phyloP scores from a whole-genome alignment of 2,329 filamentous ascomycete species.

The Claviceps quebecensis region DNA sequence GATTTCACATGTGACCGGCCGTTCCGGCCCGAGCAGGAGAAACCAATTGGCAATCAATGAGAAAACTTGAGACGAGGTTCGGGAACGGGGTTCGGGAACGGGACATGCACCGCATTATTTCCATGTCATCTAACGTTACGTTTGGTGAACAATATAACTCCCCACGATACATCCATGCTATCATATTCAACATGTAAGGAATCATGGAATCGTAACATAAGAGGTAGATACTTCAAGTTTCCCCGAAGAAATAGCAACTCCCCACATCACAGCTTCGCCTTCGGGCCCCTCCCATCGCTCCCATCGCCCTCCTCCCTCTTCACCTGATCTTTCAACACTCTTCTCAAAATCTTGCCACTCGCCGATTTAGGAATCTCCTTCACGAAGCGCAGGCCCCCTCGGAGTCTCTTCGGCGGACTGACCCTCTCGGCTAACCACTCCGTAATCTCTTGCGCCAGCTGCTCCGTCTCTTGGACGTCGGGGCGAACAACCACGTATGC shows the following conservation, averaged over 20 bases:
- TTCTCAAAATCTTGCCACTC: slow-evolving; percentile 33
- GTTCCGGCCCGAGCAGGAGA: too few relatives aligned
- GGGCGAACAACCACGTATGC: slow-evolving; percentile 24
- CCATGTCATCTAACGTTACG: too few relatives aligned
- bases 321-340: slow-evolving; percentile 33
- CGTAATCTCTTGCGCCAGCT: slow-evolving; percentile 19
- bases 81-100: too few relatives aligned
- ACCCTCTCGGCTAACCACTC: slow-evolving; percentile 41
- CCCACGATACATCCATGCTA: too few relatives aligned
- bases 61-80: too few relatives aligned
- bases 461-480: slow-evolving; percentile 22
- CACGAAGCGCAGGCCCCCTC: slow-evolving; percentile 55
- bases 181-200: too few relatives aligned
- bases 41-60: too few relatives aligned
- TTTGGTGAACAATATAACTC: too few relatives aligned
- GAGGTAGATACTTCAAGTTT: too few relatives aligned
- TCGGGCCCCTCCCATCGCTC: slow-evolving; percentile 6
- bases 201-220: too few relatives aligned
- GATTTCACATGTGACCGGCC: too few relatives aligned
- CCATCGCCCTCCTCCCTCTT: slow-evolving; percentile 19
- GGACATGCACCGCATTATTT: too few relatives aligned
- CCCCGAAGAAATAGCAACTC: neutral
- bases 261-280: slow-evolving; percentile 22
- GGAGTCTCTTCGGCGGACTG: slow-evolving; percentile 51
- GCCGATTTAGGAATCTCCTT: slow-evolving; percentile 58